Conservation (phyloP, 2,329 filamentous ascomycete genomes). For the Colletotrichum abscissum region DNA sequence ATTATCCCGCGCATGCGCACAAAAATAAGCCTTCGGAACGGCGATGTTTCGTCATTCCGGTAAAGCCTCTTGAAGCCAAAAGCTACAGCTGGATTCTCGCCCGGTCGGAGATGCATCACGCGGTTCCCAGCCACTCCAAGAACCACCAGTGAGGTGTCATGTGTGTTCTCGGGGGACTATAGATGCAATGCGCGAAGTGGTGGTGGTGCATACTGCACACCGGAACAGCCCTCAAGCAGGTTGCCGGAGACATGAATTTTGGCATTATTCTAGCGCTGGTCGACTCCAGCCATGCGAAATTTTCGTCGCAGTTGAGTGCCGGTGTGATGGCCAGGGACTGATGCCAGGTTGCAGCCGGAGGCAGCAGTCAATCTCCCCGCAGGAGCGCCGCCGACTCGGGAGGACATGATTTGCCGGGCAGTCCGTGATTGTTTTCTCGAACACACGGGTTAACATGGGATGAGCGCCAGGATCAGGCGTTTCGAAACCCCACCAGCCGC, state of each 20-base stretch:
- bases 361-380: slow-evolving; percentile 18
- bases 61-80: not conserved
- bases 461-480: slow-evolving; percentile 15
- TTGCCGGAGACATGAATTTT: slow-evolving; percentile 3
- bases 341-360: slow-evolving; percentile 5
- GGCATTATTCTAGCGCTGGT: slow-evolving; percentile 16
- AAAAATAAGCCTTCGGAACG: not conserved
- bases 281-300: not conserved
- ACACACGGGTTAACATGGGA: slow-evolving; percentile 19
- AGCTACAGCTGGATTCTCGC: not conserved
- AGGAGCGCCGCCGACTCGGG: not conserved
- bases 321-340: not conserved
- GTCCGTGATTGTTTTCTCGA: not conserved
- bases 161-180: not conserved
- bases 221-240: not conserved
- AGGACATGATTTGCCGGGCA: slow-evolving; percentile 17
- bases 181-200: not conserved
- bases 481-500: slow-evolving; percentile 22
- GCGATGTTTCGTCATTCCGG: not conserved
- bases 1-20: not conserved
- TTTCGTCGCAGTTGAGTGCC: not conserved
- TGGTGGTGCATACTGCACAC: not conserved
- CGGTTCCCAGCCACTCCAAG: not conserved
- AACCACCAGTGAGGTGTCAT: not conserved
- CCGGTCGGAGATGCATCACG: not conserved